Evolutionary conservation across 441 rosid genomes (phyloP).

Genomic region (Pelargonium cotyledonis): DNA sequence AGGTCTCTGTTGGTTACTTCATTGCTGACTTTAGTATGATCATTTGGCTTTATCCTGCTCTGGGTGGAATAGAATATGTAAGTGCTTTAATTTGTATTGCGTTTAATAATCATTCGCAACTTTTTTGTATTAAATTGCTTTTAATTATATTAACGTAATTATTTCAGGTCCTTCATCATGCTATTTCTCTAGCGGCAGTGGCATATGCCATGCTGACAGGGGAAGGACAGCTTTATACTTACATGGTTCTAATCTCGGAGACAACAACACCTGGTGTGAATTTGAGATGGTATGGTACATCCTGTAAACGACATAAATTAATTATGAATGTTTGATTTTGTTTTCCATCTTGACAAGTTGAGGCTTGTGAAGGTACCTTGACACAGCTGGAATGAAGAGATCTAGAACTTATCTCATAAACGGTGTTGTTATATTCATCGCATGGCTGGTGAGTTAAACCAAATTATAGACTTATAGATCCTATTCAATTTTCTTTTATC

Average conservation of each 20-base stretch:
- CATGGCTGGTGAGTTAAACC: constrained; percentile 44
- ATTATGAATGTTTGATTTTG: neutral
- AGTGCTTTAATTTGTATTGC: constrained; percentile 15
- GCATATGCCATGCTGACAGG: constrained; percentile 58
- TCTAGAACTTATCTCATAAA: constrained; percentile 46
- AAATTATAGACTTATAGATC: neutral
- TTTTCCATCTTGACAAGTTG: neutral
- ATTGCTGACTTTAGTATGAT: constrained; percentile 42
- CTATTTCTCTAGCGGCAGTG: constrained; percentile 39
- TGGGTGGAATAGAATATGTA: constrained; percentile 49
- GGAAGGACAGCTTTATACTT: constrained; percentile 64
- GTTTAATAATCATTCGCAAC: neutral
- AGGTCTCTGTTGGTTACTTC: constrained; percentile 48
- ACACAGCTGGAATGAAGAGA: constrained; percentile 47
- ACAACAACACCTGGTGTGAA: constrained; percentile 54
- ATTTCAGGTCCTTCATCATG: constrained; percentile 53
- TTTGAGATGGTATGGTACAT: constrained; percentile 43
- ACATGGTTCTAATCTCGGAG: constrained; percentile 55
- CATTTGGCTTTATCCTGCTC: constrained; percentile 40
- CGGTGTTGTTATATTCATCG: constrained; percentile 43
- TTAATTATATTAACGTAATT: neutral
- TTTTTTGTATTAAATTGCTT: neutral
- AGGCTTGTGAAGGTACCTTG: constrained; percentile 33
- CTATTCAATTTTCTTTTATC: neutral
- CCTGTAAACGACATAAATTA: neutral